Evolutionary conservation across 2,329 filamentous ascomycete genomes (phyloP), one percentile per base, ranked within the genome.

Genomic region (Hirsutella rhossiliensis): DNA sequence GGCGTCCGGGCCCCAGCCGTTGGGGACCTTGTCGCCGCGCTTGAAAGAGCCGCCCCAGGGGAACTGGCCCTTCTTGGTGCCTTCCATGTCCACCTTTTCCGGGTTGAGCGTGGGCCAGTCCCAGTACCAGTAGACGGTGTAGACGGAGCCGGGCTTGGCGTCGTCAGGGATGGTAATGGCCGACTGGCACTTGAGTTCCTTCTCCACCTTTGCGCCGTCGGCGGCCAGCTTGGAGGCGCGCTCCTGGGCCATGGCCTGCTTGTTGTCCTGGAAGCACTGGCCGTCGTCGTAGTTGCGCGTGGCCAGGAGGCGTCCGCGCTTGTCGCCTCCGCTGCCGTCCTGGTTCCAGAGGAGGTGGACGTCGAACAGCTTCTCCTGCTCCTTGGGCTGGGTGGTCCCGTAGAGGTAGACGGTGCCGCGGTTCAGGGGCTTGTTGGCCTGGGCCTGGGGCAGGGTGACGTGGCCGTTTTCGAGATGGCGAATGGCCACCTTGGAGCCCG

Each of bases 61-160:
- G 45, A 63, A 72, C 45, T 62, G 59, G 27, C 69, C 65, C 48
- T 63, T 50, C 48, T 57, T 57, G 40, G 63, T 67, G 18, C 55
- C 57, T 15, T 62, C 58, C 31, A 63, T 52, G 50, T 73, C 62
- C 47, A 61, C 64, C 50, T 56, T 62, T 49, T 59, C 62, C 34
- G 56, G 54, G 54, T 66, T 63, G 57, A 78, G 68, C 13, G 77
- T 81, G 3, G 83, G 82, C 87, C 88, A 98, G 62, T 94, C 84
- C 92, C 92, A 97, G 39, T 96, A 82, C 90, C 90, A 97, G 70
- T 95, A 94, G 42, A 95, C 65, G 3, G 87, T 90, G 60, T 89
- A 86, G 27, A 73, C 72, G 28, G 80, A 75, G 38, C 79, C 78
- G 11, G 69, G 61, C n/a, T 73, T 62, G 40, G 78, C 67, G 52